Conservation (phyloP, 2,329 filamentous ascomycete genomes). For the Verticillium isaacii region DNA sequence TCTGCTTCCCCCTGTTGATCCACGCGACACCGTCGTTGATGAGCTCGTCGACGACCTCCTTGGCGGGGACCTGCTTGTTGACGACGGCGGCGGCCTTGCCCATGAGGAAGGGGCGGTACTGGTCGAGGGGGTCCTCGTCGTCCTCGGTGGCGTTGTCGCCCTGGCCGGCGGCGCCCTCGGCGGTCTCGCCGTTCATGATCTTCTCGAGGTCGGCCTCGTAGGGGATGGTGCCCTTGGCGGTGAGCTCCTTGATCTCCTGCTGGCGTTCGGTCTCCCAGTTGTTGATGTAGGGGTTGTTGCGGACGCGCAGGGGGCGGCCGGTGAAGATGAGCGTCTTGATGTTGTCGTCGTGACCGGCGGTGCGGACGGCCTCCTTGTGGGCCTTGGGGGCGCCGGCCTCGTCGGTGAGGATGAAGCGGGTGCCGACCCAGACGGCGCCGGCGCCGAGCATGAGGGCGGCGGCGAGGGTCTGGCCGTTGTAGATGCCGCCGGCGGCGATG, state of each 20-base stretch:
- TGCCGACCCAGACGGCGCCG: conserved; percentile 91
- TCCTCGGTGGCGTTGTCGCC: conserved; percentile 59
- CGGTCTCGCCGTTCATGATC: conserved; percentile 38
- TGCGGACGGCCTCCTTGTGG: conserved; percentile 93
- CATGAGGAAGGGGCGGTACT: conserved; percentile 89
- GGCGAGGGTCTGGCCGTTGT: conserved; percentile 86
- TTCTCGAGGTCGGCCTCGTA: conserved; percentile 93
- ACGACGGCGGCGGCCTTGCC: conserved; percentile 93
- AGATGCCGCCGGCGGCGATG: conserved; percentile 88
- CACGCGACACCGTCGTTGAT: conserved; percentile 73
- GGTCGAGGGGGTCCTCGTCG: conserved; percentile 80
- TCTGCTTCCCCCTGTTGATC: conserved; percentile 63
- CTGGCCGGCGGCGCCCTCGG: conserved; percentile 39
- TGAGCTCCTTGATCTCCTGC: conserved; percentile 88
- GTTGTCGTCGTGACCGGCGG: conserved; percentile 91
- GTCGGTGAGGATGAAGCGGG: conserved; percentile 87
- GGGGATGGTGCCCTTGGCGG: conserved; percentile 82
- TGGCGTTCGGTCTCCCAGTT: conserved; percentile 95
- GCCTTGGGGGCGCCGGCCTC: conserved; percentile 91
- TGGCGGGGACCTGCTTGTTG: conserved; percentile 87
- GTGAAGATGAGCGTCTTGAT: conserved; percentile 98
- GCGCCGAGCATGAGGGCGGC: conserved; percentile 91
- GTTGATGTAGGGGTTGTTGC: conserved; percentile 87
- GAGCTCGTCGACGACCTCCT: conserved; percentile 91
- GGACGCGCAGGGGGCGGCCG: conserved; percentile 87